Conservation (phyloP, 139 green algal species). For the Gonium pectorale region DNA sequence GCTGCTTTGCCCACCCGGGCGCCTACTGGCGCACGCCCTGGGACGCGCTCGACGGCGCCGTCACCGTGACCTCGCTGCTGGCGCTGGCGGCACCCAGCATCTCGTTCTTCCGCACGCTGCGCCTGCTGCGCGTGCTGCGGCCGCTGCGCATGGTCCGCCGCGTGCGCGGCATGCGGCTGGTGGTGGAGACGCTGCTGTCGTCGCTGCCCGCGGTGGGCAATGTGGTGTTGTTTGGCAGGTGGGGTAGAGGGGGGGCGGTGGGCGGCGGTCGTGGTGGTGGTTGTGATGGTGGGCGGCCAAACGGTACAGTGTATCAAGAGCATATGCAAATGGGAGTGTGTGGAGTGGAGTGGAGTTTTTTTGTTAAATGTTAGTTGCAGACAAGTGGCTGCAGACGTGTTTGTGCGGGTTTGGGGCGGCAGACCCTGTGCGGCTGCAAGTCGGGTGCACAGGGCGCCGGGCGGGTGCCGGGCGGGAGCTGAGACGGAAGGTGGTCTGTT, state of each 20-base stretch:
- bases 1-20: slow-evolving; percentile 9
- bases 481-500: no score
- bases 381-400: no score
- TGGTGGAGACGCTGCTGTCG: slow-evolving; percentile 57
- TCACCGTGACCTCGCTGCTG: slow-evolving; percentile 49
- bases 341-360: no score
- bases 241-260: background rate
- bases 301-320: no score
- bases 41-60: slow-evolving; percentile 69
- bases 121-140: slow-evolving; percentile 64
- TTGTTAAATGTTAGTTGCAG: no score
- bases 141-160: slow-evolving; percentile 60
- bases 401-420: no score
- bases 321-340: no score
- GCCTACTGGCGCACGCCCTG: slow-evolving; percentile 70
- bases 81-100: slow-evolving; percentile 22
- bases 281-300: background rate
- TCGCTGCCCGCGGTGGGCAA: slow-evolving; percentile 53
- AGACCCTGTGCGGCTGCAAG: no score
- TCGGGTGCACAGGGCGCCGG: no score
- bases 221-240: slow-evolving; percentile 55
- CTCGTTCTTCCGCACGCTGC: slow-evolving; percentile 59
- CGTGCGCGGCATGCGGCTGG: slow-evolving; percentile 52
- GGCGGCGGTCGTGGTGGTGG: background rate
- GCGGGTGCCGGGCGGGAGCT: no score